phyloP scores from a whole-genome alignment of 2,329 filamentous ascomycete genomes.

The Pestalotiopsis sp. region DNA sequence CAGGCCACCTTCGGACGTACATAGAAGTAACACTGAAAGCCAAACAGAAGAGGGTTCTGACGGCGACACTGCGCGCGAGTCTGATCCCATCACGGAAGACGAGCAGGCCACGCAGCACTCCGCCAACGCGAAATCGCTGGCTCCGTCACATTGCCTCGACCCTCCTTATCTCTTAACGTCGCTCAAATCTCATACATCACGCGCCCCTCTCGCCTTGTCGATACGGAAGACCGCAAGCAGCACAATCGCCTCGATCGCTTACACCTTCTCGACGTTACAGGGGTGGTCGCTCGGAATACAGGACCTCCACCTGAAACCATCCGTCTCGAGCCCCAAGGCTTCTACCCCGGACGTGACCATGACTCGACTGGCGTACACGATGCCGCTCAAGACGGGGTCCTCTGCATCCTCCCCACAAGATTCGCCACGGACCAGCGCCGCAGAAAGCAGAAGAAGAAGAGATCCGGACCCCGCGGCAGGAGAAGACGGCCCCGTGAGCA shows the following conservation, averaged over 20 bases:
- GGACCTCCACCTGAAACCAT: slow-evolving; percentile 68
- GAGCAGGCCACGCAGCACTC: background rate
- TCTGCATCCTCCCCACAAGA: slow-evolving; percentile 23
- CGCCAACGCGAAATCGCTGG: background rate
- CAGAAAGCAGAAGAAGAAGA: slow-evolving; percentile 1
- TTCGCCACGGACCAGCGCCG: slow-evolving; percentile 21
- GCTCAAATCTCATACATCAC: slow-evolving; percentile 78
- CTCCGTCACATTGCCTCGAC: slow-evolving; percentile 18
- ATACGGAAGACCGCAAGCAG: slow-evolving; percentile 68
- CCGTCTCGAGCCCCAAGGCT: slow-evolving; percentile 26
- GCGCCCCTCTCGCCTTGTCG: slow-evolving; percentile 80
- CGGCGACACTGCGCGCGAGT: slow-evolving; percentile 12
- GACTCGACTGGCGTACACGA: slow-evolving; percentile 44
- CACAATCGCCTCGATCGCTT: slow-evolving; percentile 83
- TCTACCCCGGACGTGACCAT: slow-evolving; percentile 36
- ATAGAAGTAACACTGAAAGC: slow-evolving; percentile 10
- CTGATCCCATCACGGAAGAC: slow-evolving; percentile 10
- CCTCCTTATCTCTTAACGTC: slow-evolving; percentile 71
- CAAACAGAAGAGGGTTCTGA: slow-evolving; percentile 9
- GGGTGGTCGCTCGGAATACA: slow-evolving; percentile 94
- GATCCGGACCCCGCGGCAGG: background rate
- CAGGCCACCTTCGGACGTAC: slow-evolving; percentile 20
- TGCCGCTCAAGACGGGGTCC: slow-evolving; percentile 30
- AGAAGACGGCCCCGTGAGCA: slow-evolving; percentile 56
- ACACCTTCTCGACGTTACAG: slow-evolving; percentile 75